Evolutionary conservation across 2,329 filamentous ascomycete genomes (phyloP).

Genomic region (Endothia cerciana): DNA sequence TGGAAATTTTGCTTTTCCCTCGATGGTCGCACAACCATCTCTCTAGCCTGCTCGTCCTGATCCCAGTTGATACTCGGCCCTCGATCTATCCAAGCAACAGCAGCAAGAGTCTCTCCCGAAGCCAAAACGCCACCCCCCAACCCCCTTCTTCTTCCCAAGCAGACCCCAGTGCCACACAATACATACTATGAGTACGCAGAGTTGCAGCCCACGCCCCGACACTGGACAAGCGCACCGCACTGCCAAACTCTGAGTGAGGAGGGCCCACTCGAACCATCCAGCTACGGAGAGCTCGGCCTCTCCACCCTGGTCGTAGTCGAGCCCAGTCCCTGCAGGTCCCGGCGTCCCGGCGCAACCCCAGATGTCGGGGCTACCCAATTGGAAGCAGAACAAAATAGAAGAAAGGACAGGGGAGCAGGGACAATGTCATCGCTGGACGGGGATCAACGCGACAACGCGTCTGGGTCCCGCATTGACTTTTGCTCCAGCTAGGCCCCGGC

Average conservation of each 20-base stretch:
- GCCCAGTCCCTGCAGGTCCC: not conserved
- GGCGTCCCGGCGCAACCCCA: constrained; percentile 7
- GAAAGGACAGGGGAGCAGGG: not conserved
- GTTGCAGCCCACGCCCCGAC: no score
- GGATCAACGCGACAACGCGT: constrained; percentile 1
- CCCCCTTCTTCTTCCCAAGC: not conserved
- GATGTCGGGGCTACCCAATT: constrained; percentile 2
- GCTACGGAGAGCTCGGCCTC: not conserved
- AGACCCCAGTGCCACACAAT: no score
- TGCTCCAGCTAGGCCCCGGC: not conserved
- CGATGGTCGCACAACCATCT: not conserved
- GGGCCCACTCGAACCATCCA: not conserved
- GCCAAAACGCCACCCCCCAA: no score
- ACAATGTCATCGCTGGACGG: not conserved
- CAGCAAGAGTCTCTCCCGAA: not conserved
- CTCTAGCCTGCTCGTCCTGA: not conserved
- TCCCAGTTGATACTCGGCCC: not conserved
- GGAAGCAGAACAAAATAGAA: constrained; percentile 1
- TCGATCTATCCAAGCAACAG: not conserved
- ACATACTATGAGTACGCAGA: no score
- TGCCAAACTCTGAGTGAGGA: not conserved
- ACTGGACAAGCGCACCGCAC: no score
- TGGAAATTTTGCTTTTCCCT: not conserved
- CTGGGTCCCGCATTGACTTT: constrained; percentile 6
- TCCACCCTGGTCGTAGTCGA: not conserved